These are phyloP conservation scores for Arthrocladium fulminans DNA, from an alignment of 2,329 filamentous ascomycete species.

Conservation along the genomic window DNA sequence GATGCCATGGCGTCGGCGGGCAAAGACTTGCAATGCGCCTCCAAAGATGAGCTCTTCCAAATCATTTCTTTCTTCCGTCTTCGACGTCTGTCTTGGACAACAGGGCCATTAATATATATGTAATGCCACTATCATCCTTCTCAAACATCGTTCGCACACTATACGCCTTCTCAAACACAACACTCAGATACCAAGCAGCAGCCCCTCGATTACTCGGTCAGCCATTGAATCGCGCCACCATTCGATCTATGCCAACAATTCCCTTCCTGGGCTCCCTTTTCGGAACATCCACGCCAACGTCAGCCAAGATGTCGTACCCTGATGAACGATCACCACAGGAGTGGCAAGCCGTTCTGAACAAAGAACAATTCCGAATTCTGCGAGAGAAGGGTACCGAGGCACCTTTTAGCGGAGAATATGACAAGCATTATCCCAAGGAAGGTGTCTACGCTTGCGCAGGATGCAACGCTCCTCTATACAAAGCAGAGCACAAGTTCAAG, in stretches of 20 bases:
- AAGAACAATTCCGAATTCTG: conserved; percentile 92
- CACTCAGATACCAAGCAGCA: conserved; percentile 19
- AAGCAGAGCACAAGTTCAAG: conserved; percentile 87
- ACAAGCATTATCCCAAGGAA: conserved; percentile 68
- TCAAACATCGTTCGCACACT: conserved; percentile 40
- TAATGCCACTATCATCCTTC: conserved; percentile 43
- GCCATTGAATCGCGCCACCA: conserved; percentile 26
- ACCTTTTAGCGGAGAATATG: conserved; percentile 69
- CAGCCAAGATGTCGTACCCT: conserved; percentile 54
- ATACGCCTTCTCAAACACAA: conserved; percentile 41
- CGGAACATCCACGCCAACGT: conserved; percentile 45
- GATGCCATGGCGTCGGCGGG: not conserved
- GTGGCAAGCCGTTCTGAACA: conserved; percentile 77
- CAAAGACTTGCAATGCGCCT: not conserved
- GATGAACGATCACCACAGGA: conserved; percentile 71
- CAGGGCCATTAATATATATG: not conserved
- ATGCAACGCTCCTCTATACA: conserved; percentile 83
- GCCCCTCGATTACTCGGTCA: conserved; percentile 28
- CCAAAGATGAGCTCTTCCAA: conserved; percentile 1
- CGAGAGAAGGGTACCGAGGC: conserved; percentile 86
- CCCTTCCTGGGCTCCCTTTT: conserved; percentile 74
- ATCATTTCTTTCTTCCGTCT: conserved; percentile 8
- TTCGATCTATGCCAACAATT: conserved; percentile 63
- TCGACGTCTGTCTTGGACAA: not conserved
- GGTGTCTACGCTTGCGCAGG: conserved; percentile 84